Base-by-base conservation (phyloP, 352 stramenopile species). In the Achlya hypogyna region DNA sequence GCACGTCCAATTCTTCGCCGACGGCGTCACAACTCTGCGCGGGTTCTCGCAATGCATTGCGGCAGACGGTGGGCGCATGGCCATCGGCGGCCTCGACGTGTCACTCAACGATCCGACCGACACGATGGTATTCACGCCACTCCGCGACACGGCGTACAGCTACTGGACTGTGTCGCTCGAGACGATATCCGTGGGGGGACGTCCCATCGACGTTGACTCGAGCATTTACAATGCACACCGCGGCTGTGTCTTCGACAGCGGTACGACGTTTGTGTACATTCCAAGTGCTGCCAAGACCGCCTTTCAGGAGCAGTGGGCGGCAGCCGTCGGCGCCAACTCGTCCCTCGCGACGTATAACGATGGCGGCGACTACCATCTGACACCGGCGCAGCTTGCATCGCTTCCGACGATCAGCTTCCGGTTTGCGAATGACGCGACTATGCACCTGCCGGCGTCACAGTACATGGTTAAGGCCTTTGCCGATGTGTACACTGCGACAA, bases 11-110 rank as follows among this genome's bases (percentile, higher is more conserved):
- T 91, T 98, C 65, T 90, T 91, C 69, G 65, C 78, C 4, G 63
- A 86, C 18, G 75, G 86, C 1, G 86, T 88, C 18, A 98, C 96
- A 4, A 77, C 76, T 18, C 78, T 83, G 27, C 81, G 93, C 22
- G 81, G 92, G 23, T 99, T 99, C 76, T 87, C 88, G 32, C 78
- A 98, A 38, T 99, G 96, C 74, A 96, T 98, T 64, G 74, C 80
- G 1, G 60, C 86, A 8, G 82, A 82, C 29, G 93, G 93, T 20
- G 96, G 96, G 1, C 80, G 84, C 20, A 87, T 99, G 71, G 96
- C 92, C 2, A 73, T 99, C 0, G 96, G 96, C 16, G 96, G 94
- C 14, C 78, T 95, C 22, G 82, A 93, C 59, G 66, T 85, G 35
- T 72, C 76, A 29, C 71, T 84, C 5, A 84, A 91, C 72, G 85